Percentiles rank a stretch among this genome's conserved stretches.
Conservation (phyloP, 306 rosid species). For the Dryas octopetala region DNA sequence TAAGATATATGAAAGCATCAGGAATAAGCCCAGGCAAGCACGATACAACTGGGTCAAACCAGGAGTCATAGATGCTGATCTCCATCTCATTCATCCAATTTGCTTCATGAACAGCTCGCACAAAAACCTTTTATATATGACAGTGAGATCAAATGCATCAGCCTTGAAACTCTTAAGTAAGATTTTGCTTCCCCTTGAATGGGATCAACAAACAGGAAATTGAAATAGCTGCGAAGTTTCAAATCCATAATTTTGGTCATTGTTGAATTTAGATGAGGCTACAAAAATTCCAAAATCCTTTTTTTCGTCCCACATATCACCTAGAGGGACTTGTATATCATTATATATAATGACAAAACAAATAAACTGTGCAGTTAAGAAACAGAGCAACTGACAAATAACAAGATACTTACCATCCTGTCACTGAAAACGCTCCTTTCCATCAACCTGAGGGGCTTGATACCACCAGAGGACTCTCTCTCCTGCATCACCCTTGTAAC, state of each 20-base stretch:
- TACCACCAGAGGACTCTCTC: conserved; percentile 87
- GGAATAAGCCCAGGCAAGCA: conserved; percentile 94
- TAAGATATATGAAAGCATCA: conserved; percentile 92
- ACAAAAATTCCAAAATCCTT: background rate
- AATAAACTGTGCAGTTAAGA: background rate
- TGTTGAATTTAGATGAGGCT: conserved; percentile 7
- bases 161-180: conserved; percentile 31
- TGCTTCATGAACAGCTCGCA: conserved; percentile 97
- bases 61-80: conserved; percentile 94
- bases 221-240: conserved; percentile 26
- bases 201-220: conserved; percentile 25
- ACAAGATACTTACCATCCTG: conserved; percentile 72
- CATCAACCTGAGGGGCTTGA: conserved; percentile 97
- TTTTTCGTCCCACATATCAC: background rate
- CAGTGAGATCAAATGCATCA: conserved; percentile 38
- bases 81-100: conserved; percentile 99
- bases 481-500: conserved; percentile 98
- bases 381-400: background rate
- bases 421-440: conserved; percentile 99
- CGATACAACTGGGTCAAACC: conserved; percentile 99
- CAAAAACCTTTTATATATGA: conserved; percentile 66
- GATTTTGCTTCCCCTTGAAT: conserved; percentile 28
- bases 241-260: conserved; percentile 26
- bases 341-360: background rate
- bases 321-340: background rate